A percentile compares a stretch with the other conserved stretches of the same genome.
These are phyloP conservation scores for Yamadazyma oceani DNA, from an alignment of 1,139 yeast genomes.

Conservation along the genomic window DNA sequence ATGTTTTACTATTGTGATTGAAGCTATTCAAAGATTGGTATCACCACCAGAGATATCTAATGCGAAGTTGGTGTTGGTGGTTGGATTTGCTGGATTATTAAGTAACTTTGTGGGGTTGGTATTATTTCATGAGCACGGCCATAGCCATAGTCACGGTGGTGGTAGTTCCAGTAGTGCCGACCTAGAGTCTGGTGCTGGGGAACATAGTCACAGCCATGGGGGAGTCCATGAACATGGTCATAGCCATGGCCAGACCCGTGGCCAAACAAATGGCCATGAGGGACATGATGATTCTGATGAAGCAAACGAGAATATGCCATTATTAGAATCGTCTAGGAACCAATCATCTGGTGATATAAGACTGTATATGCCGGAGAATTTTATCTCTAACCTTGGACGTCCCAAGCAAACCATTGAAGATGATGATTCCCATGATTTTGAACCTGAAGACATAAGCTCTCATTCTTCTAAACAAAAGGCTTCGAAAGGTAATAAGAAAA, in stretches of 20 bases:
- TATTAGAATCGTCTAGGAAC: conserved; percentile 10
- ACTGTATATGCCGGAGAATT: conserved; percentile 41
- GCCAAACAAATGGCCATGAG: no score
- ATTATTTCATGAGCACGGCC: conserved; percentile 90
- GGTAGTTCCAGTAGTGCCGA: conserved; percentile 29
- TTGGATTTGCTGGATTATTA: conserved; percentile 78
- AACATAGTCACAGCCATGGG: conserved; percentile 19
- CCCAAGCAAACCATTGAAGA: background rate
- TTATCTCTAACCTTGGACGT: conserved; percentile 27
- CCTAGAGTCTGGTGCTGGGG: conserved; percentile 1
- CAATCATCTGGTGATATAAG: conserved; percentile 16
- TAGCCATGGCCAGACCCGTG: background rate
- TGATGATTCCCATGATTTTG: conserved; percentile 28
- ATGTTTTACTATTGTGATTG: conserved; percentile 88
- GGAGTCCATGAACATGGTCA: background rate
- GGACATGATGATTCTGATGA: conserved; percentile 2
- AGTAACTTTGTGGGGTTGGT: conserved; percentile 84
- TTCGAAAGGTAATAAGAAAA: conserved; percentile 10
- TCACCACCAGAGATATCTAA: conserved; percentile 77
- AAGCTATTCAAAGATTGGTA: conserved; percentile 86
- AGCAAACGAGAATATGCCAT: conserved; percentile 16
- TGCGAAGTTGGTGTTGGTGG: conserved; percentile 76
- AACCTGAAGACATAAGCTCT: no score
- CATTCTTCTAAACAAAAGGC: background rate
- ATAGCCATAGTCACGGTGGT: conserved; percentile 63